These are phyloP conservation scores for Pochonia chlamydosporia DNA, from an alignment of 2,329 filamentous ascomycete genomes.

Conservation along the genomic window DNA sequence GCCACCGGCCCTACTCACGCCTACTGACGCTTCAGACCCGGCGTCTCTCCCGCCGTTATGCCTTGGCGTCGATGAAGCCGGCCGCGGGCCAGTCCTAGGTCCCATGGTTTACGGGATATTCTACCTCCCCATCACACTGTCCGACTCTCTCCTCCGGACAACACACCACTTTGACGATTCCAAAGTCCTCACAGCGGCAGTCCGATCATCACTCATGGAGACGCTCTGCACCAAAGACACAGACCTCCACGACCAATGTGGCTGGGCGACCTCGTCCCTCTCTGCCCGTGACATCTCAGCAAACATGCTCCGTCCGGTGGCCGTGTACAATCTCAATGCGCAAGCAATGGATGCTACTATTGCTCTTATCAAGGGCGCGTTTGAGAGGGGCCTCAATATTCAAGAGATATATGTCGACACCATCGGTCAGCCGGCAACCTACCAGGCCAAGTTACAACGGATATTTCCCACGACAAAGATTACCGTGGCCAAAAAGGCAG, in stretches of 20 bases:
- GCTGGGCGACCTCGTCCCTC: slow-evolving; percentile 77
- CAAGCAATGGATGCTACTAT: slow-evolving; percentile 93
- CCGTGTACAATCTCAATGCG: slow-evolving; percentile 83
- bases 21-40: slow-evolving; percentile 29
- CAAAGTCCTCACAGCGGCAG: slow-evolving; percentile 78
- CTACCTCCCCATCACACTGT: slow-evolving; percentile 67
- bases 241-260: slow-evolving; percentile 52
- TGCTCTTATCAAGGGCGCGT: slow-evolving; percentile 69
- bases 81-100: slow-evolving; percentile 86
- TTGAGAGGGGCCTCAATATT: slow-evolving; percentile 73
- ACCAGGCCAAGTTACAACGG: slow-evolving; percentile 78
- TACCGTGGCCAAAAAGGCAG: slow-evolving; percentile 84
- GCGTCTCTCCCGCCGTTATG: slow-evolving; percentile 49
- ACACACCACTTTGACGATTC: slow-evolving; percentile 91
- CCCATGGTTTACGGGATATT: slow-evolving; percentile 68
- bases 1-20: slow-evolving; percentile 50
- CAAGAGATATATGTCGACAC: slow-evolving; percentile 93
- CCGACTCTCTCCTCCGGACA: slow-evolving; percentile 67
- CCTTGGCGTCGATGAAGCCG: slow-evolving; percentile 89
- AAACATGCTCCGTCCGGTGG: slow-evolving; percentile 64
- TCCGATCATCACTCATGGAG: slow-evolving; percentile 65
- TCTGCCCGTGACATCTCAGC: slow-evolving; percentile 79
- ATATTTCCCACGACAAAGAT: slow-evolving; percentile 74
- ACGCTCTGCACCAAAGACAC: slow-evolving; percentile 60
- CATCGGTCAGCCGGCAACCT: slow-evolving; percentile 73